Conservation (phyloP, 73 alveolate genomes). For the Tetrahymena borealis region DNA sequence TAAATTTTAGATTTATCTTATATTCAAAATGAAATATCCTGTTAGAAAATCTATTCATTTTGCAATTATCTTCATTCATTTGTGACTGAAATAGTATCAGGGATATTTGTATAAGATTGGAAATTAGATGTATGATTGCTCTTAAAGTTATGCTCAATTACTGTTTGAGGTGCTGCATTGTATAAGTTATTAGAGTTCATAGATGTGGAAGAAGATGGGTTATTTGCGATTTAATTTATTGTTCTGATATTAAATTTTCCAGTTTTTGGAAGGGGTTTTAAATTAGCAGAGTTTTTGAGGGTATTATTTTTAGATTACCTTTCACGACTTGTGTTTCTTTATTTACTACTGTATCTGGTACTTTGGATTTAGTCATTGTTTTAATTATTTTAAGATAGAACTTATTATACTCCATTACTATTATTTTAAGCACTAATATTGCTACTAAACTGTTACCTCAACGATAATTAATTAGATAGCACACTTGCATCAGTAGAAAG, state of each 20-base stretch:
- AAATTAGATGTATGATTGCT: background rate
- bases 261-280: background rate
- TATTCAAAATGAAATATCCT: background rate
- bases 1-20: background rate
- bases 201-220: background rate
- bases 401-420: too few species aligned
- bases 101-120: background rate
- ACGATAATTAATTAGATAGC: background rate
- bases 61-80: background rate
- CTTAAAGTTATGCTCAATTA: background rate
- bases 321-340: background rate
- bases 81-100: background rate
- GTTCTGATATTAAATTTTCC: background rate
- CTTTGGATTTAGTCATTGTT: background rate
- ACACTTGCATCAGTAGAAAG: background rate
- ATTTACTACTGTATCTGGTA: background rate
- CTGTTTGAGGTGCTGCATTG: background rate
- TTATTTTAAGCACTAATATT: too few species aligned
- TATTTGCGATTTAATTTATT: background rate
- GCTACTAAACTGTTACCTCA: background rate
- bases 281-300: background rate
- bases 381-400: too few species aligned
- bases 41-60: background rate
- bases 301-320: background rate
- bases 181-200: background rate